Evolutionary conservation across 1,139 yeast species (phyloP).

Genomic region (Lodderomyces orthopsilosis): DNA sequence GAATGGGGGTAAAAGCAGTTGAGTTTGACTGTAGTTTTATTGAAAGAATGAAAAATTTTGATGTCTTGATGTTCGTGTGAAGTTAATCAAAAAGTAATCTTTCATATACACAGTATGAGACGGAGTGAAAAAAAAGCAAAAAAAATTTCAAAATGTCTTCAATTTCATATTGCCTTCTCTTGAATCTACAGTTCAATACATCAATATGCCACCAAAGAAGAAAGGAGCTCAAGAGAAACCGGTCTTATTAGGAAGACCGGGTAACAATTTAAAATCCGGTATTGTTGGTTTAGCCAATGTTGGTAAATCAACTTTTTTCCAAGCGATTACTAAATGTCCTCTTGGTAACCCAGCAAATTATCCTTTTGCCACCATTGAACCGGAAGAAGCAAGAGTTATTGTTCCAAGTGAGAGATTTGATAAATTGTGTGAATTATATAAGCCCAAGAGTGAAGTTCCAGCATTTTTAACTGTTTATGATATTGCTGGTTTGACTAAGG

Average conservation of each 20-base stretch:
- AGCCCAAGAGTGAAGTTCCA: conserved; percentile 85
- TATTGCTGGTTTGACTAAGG: conserved; percentile 97
- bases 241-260: conserved; percentile 94
- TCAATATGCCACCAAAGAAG: conserved; percentile 89
- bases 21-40: no score
- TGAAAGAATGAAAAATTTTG: background rate
- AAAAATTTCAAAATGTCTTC: conserved; percentile 4
- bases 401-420: conserved; percentile 94
- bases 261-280: conserved; percentile 93
- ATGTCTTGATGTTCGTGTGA: background rate
- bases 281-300: conserved; percentile 96
- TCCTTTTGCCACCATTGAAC: conserved; percentile 98
- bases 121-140: conserved; percentile 1
- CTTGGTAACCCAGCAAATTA: conserved; percentile 98
- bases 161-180: background rate
- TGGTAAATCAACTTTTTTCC: conserved; percentile 91
- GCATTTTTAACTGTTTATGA: conserved; percentile 93
- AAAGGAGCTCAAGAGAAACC: conserved; percentile 81
- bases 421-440: conserved; percentile 65
- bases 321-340: conserved; percentile 84
- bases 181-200: background rate
- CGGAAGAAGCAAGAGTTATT: conserved; percentile 96
- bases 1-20: no score
- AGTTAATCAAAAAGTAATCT: background rate
- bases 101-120: no score